These are phyloP conservation scores for Neurospora sp. DNA, from an alignment of 495 filamentous ascomycete genomes.

Conservation along the genomic window DNA sequence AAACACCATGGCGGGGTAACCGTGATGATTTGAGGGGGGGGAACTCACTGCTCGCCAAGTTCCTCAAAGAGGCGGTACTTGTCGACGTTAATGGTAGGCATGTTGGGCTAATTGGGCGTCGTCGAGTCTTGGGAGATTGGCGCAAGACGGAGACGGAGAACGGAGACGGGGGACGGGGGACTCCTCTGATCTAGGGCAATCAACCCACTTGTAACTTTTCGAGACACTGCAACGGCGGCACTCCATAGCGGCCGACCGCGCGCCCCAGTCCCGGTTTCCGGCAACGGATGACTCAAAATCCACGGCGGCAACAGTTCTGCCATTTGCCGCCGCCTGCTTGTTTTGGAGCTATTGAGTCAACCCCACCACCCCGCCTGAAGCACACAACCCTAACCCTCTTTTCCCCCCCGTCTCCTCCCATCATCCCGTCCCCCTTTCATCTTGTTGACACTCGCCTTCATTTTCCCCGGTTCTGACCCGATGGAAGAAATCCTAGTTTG, in stretches of 20 bases:
- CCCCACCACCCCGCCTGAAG: neutral
- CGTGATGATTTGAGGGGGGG: neutral
- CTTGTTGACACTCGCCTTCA: neutral
- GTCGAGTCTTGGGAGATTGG: neutral
- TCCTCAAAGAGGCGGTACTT: conserved; percentile 92
- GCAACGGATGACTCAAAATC: conserved; percentile 22
- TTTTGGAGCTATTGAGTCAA: neutral
- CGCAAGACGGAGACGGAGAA: neutral
- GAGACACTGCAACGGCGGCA: conserved; percentile 1
- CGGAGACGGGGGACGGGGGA: neutral
- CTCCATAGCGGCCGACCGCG: neutral
- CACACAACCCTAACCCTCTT: neutral
- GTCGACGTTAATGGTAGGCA: conserved; percentile 92
- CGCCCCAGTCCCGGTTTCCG: neutral
- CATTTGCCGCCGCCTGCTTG: conserved; percentile 6
- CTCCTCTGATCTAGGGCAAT: neutral
- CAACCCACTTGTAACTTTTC: conserved; percentile 11
- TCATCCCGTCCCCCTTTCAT: neutral
- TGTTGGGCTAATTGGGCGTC: conserved; percentile 17
- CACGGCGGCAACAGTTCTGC: conserved; percentile 18
- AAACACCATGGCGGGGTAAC: conserved; percentile 16
- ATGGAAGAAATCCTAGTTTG: too few species aligned
- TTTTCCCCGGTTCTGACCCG: neutral
- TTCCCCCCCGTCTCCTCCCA: neutral
- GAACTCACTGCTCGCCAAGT: conserved; percentile 70